Base-by-base conservation (phyloP, 306 rosid genomes). In the Crotalaria pallida region DNA sequence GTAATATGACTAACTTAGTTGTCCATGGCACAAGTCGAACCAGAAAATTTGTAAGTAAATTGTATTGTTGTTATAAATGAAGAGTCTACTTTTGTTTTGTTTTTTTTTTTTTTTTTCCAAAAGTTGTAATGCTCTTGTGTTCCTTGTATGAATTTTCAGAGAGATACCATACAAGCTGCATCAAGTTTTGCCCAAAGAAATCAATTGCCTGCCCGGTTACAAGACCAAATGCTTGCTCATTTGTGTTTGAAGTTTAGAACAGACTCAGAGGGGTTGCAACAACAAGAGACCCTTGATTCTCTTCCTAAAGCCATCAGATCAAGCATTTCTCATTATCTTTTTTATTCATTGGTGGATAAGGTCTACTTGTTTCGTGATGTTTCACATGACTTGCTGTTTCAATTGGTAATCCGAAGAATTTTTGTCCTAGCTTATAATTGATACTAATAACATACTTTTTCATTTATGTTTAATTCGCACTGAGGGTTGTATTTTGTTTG, bases 161-260 rank as follows among this genome's bases (percentile, higher is more conserved):
- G 99, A 69, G 97, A 91, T 79, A 86, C 97, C 19, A 89, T 95
- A 64, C 96, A 95, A 82, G 96, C 97, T 38, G 99, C 99, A 31
- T 87, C 96, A n/a, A 89, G 90, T 77, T 95, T 95, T 55, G 95
- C 96, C 0, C 96, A 86, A 16, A 84, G 97, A 88, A 95, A 95
- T 53, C 96, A 79, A 66, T 81, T 95, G 75, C 96, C 99, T 5
- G 1, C 6, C 34, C 87, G 97, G 23, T 71, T 95, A 67, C 96
- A 91, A 80, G 99, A 91, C 22, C 96, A 95, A 69, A 95, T 95
- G 99, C 89, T 95, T 74, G 96, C 97, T 4, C 97, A 91, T 75
- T 81, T 95, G 87, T 95, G 91, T 76, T 81, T 95, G 49, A 95
- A 87, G 84, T 94, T 81, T 65, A 86, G 97, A 72, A 95, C 96